phyloP scores from a whole-genome alignment of 371 early-diverging fungal genomes.

The Rhizopus delemar region DNA sequence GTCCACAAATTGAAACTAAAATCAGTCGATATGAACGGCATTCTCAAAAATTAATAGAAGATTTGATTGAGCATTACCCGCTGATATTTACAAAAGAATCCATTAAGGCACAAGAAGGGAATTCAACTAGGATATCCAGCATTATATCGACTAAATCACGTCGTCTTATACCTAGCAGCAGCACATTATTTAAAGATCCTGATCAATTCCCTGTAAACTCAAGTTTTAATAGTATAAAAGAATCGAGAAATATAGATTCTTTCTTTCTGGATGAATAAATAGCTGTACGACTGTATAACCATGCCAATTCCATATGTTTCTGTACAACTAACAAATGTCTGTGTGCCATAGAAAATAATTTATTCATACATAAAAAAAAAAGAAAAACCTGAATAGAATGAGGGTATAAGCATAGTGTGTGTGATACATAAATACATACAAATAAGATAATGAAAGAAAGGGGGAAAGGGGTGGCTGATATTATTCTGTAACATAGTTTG shows the following conservation, averaged over 20 bases:
- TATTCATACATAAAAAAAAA: slow-evolving; percentile 7
- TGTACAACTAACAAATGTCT: slow-evolving; percentile 9
- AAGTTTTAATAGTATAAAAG: not conserved
- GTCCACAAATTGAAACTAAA: slow-evolving; percentile 55
- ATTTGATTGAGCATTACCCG: slow-evolving; percentile 47
- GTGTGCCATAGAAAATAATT: not conserved
- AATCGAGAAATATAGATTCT: slow-evolving; percentile 39
- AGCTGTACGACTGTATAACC: not conserved
- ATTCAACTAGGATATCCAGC: slow-evolving; percentile 29
- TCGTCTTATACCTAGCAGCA: slow-evolving; percentile 30
- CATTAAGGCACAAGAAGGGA: slow-evolving; percentile 29
- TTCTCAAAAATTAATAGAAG: slow-evolving; percentile 56
- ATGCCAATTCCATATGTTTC: slow-evolving; percentile 19
- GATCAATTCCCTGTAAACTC: slow-evolving; percentile 27
- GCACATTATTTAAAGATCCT: slow-evolving; percentile 47
- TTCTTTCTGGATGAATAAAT: slow-evolving; percentile 41
- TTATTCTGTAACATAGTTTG: no score
- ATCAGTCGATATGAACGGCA: slow-evolving; percentile 61
- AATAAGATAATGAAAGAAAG: no score
- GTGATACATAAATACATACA: no score
- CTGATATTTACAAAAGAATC: slow-evolving; percentile 34
- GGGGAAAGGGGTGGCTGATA: no score
- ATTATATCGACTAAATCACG: not conserved
- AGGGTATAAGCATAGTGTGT: not conserved
- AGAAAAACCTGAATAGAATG: not conserved